These are phyloP conservation scores for Striga hermonthica DNA, from an alignment of 305 asterid genomes.

Conservation along the genomic window DNA sequence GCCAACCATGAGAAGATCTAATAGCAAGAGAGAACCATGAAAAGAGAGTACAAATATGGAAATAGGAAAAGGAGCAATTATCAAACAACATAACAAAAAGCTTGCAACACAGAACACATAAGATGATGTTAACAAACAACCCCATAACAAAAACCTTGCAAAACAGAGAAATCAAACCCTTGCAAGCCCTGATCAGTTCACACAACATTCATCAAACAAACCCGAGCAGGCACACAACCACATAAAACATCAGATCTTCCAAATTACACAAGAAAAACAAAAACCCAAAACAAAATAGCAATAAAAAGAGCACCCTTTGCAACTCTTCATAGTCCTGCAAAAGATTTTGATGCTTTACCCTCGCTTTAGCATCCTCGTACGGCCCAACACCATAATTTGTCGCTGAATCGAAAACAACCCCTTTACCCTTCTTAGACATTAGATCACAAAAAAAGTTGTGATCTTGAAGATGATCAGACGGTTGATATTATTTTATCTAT, in stretches of 20 bases:
- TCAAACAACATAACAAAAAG: background rate
- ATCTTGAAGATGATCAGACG: slow-evolving; percentile 35
- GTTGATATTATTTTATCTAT: slow-evolving; percentile 5
- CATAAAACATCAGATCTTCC: slow-evolving; percentile 32
- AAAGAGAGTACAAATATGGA: background rate
- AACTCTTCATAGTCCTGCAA: slow-evolving; percentile 67
- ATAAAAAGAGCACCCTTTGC: slow-evolving; percentile 46
- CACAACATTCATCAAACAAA: slow-evolving; percentile 15
- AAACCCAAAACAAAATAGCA: slow-evolving; percentile 23
- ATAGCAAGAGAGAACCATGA: background rate
- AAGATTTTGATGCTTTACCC: slow-evolving; percentile 56
- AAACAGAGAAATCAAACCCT: slow-evolving; percentile 6
- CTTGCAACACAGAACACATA: background rate
- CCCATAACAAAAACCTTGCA: background rate
- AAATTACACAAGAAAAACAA: slow-evolving; percentile 20
- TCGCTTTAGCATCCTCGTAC: slow-evolving; percentile 45
- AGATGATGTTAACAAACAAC: slow-evolving; percentile 25
- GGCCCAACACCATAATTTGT: slow-evolving; percentile 34
- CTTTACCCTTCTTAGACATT: slow-evolving; percentile 65
- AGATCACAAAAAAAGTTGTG: slow-evolving; percentile 42
- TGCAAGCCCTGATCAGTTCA: slow-evolving; percentile 8
- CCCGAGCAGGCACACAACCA: slow-evolving; percentile 27
- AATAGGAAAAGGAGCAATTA: background rate
- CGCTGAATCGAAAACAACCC: slow-evolving; percentile 37
- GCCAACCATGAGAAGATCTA: slow-evolving; percentile 27